Conservation (phyloP, 805 yeast genomes). For the Kodamaea restingae region DNA sequence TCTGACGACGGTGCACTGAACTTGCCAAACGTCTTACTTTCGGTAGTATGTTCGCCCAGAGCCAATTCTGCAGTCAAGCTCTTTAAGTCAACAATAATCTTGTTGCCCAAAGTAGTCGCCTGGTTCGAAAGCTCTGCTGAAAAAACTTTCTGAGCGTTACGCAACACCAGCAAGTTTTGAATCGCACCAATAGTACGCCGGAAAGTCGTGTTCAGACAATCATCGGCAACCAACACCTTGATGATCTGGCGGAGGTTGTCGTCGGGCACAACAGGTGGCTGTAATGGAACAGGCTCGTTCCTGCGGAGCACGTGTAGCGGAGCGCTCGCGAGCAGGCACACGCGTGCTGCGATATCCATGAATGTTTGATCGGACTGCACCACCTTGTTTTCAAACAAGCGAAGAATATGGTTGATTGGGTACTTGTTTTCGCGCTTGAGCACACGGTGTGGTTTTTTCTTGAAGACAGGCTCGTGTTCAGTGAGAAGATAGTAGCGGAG, state of each 20-base stretch:
- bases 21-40: conserved; percentile 38
- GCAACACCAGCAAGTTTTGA: conserved; percentile 65
- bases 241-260: conserved; percentile 59
- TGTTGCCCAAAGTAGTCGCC: conserved; percentile 57
- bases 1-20: conserved; percentile 80
- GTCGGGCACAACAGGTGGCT: conserved; percentile 52
- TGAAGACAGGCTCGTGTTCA: conserved; percentile 55
- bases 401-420: conserved; percentile 69
- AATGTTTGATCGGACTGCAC: conserved; percentile 69
- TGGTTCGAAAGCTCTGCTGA: conserved; percentile 61
- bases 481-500: conserved; percentile 71
- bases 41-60: not conserved
- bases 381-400: conserved; percentile 57
- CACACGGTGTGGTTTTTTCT: conserved; percentile 30
- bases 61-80: conserved; percentile 29
- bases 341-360: conserved; percentile 72
- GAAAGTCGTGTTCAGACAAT: conserved; percentile 80
- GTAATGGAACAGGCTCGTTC: conserved; percentile 14
- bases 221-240: conserved; percentile 68
- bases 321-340: conserved; percentile 72
- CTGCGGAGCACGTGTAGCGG: conserved; percentile 46
- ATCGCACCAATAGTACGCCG: conserved; percentile 78
- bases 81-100: conserved; percentile 53
- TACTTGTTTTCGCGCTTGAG: conserved; percentile 44
- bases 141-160: conserved; percentile 59